A percentile compares a stretch with the other conserved stretches of the same genome.
These are phyloP conservation scores for Huntiella omanensis DNA, from an alignment of 2,329 filamentous ascomycete genomes.

Conservation along the genomic window DNA sequence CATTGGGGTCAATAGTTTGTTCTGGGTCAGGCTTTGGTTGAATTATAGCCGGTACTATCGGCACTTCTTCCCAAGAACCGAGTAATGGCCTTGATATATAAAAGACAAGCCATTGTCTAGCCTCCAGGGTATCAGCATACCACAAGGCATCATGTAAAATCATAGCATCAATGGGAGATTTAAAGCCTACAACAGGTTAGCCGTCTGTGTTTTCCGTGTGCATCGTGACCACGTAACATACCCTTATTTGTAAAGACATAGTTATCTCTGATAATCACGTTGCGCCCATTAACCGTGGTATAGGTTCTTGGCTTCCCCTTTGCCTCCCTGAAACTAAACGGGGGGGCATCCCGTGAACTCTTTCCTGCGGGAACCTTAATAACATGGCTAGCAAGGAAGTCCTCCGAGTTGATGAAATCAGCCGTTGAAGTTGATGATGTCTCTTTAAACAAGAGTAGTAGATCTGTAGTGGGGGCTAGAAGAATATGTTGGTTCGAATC, in stretches of 20 bases:
- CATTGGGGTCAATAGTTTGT: slow-evolving; percentile 12
- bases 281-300: slow-evolving; percentile 78
- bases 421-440: slow-evolving; percentile 63
- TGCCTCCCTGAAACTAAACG: slow-evolving; percentile 57
- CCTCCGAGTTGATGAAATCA: slow-evolving; percentile 74
- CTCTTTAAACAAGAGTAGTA: slow-evolving; percentile 73
- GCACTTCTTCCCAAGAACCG: slow-evolving; percentile 60
- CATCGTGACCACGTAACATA: slow-evolving; percentile 20
- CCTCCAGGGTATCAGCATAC: slow-evolving; percentile 76
- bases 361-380: slow-evolving; percentile 42
- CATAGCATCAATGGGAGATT: slow-evolving; percentile 73
- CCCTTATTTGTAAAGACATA: slow-evolving; percentile 94
- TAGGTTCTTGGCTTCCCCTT: slow-evolving; percentile 90
- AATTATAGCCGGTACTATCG: slow-evolving; percentile 44
- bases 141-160: slow-evolving; percentile 69
- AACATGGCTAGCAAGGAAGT: slow-evolving; percentile 94
- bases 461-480: slow-evolving; percentile 83
- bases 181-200: slow-evolving; percentile 50
- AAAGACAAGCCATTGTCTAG: slow-evolving; percentile 89
- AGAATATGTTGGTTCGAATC: slow-evolving; percentile 85
- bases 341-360: slow-evolving; percentile 22
- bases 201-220: background rate
- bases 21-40: slow-evolving; percentile 8
- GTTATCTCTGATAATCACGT: slow-evolving; percentile 83
- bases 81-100: slow-evolving; percentile 82